phyloP scores from a whole-genome alignment of 208 protist genomes.

The Trypanosoma melophagium region DNA sequence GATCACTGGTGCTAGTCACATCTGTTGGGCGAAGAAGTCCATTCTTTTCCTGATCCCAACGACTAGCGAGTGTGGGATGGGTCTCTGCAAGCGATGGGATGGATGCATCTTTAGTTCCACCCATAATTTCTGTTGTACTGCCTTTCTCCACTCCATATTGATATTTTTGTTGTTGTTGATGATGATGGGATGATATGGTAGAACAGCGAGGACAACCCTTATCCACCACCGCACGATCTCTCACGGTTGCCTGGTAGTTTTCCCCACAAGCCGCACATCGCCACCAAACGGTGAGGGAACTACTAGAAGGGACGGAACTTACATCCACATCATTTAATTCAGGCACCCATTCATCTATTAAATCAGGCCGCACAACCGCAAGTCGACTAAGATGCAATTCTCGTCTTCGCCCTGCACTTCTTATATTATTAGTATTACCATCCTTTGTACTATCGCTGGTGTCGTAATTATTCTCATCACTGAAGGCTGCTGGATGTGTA shows the following conservation, averaged over 20 bases:
- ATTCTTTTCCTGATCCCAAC: conserved; percentile 63
- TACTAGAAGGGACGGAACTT: conserved; percentile 39
- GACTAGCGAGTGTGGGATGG: conserved; percentile 39
- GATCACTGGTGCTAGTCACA: conserved; percentile 45
- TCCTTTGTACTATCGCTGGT: neutral
- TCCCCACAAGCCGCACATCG: conserved; percentile 45
- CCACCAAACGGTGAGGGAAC: conserved; percentile 34
- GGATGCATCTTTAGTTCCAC: neutral
- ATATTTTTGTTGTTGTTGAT: neutral
- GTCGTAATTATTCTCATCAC: neutral
- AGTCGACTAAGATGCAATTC: conserved; percentile 37
- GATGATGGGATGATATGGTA: neutral
- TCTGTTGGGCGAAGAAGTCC: conserved; percentile 47
- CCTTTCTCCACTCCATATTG: neutral
- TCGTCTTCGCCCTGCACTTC: neutral
- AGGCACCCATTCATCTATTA: conserved; percentile 80
- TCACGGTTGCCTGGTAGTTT: conserved; percentile 59
- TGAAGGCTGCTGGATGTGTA: neutral
- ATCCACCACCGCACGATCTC: conserved; percentile 36
- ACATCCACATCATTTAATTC: conserved; percentile 77
- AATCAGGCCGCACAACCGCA: conserved; percentile 68
- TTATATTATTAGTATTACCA: too few species aligned
- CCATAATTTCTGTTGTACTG: neutral
- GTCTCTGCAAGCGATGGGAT: conserved; percentile 36
- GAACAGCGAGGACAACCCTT: conserved; percentile 54